Conservation (phyloP, 371 early-diverging fungal genomes). For the Zychaea mexicana region DNA sequence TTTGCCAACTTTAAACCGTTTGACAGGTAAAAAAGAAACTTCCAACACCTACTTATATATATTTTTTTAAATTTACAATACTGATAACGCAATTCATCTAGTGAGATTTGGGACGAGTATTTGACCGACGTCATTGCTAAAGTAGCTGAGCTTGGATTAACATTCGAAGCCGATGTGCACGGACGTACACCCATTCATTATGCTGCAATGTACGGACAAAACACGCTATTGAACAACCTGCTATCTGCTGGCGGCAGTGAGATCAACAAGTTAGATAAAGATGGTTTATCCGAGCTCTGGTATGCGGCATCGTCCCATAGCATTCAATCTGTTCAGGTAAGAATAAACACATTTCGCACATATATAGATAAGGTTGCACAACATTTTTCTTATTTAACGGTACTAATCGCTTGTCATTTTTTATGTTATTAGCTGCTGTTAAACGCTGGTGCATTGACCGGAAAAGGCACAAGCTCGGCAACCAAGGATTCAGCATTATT, state of each 20-base stretch:
- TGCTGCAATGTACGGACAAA: slow-evolving; percentile 53
- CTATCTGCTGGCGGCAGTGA: slow-evolving; percentile 17
- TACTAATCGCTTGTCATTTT: too few species aligned
- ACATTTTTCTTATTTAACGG: neutral
- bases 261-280: slow-evolving; percentile 30
- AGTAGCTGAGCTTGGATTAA: slow-evolving; percentile 18
- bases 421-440: slow-evolving; percentile 27
- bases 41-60: neutral
- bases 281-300: slow-evolving; percentile 40
- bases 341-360: neutral
- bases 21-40: slow-evolving; percentile 22
- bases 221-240: slow-evolving; percentile 17
- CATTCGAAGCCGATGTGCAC: slow-evolving; percentile 22
- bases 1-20: slow-evolving; percentile 48
- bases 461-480: neutral
- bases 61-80: too few species aligned
- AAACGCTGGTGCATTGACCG: slow-evolving; percentile 20
- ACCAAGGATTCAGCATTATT: slow-evolving; percentile 23
- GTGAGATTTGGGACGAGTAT: slow-evolving; percentile 53
- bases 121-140: slow-evolving; percentile 32
- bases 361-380: neutral
- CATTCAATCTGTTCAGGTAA: slow-evolving; percentile 27
- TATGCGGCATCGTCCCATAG: slow-evolving; percentile 43
- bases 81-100: neutral
- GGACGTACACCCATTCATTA: slow-evolving; percentile 50